Evolutionary conservation across 306 rosid genomes (phyloP), one percentile per base, ranked within the genome.

Genomic region (Glycine soja): DNA sequence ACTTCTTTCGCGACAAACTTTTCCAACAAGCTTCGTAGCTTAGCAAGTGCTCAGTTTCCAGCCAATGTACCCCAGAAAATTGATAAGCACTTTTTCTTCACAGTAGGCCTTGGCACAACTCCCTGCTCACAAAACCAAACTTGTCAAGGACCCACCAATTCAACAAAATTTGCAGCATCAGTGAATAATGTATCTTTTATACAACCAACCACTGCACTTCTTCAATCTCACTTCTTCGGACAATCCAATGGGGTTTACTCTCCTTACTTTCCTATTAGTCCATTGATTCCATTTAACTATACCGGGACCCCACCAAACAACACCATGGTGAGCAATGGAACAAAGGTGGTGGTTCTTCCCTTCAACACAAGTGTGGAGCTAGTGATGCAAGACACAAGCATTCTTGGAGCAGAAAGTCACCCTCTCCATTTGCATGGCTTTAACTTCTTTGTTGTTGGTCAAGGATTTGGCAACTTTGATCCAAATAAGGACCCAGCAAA

Each of bases 401-500:
- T 92, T 64, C 86, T 92, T 19, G 87, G 89, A 32, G 89, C 78
- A 0, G 94, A 90, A 58, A 88, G 86, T 45, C 91, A 92, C 67
- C 94, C 97, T 59, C 85, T 92, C 12, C 97, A 88, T 87, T 84
- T 90, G 59, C 97, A 90, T 85, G 97, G 97, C 1, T 90, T 84
- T 45, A 89, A 92, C 62, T 90, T 90, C 88, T 86, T 92, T 74
- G 89, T 92, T 34, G 89, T 90, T 6, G 92, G 94, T 0, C 91
- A 87, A 83, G 97, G 94, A 3, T 90, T 89, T 79, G 93, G 97
- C 0, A 92, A 92, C 76, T 92, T 83, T 11, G 83, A 92, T 58
- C 75, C 80, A 3, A 90, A 79, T 36, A 81, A 83, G 24, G 92
- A 89, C 62, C 91, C 90, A 10, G 4, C 10, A 58, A 85, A 78